Evolutionary conservation across 2,329 filamentous ascomycete genomes (phyloP).

Genomic region (Cercospora beticola): DNA sequence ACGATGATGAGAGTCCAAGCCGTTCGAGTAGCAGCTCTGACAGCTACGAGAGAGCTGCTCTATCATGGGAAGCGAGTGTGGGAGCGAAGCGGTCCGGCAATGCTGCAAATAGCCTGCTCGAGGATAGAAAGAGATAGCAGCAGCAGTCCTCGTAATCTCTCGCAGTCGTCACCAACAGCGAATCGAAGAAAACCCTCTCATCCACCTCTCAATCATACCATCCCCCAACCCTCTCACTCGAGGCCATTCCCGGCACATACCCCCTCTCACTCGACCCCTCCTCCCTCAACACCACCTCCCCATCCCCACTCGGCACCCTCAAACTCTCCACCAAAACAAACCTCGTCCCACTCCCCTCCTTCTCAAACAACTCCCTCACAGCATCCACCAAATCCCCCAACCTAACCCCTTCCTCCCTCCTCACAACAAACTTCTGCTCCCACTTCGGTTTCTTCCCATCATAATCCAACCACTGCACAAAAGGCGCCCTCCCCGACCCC

Average conservation of each 20-base stretch:
- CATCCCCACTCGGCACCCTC: not conserved
- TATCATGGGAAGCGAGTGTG: constrained; percentile 5
- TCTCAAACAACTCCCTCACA: constrained; percentile 32
- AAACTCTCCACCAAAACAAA: constrained; percentile 30
- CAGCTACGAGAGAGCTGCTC: constrained; percentile 6
- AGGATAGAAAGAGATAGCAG: not conserved
- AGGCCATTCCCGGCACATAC: constrained; percentile 16
- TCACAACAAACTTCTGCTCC: constrained; percentile 20
- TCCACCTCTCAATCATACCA: not conserved
- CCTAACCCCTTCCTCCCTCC: constrained; percentile 19
- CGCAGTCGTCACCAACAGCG: no score
- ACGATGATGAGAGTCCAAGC: not conserved
- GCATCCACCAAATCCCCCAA: constrained; percentile 27
- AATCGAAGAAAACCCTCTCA: no score
- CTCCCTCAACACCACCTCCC: constrained; percentile 4
- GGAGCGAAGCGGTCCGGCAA: not conserved
- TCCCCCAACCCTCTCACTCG: constrained; percentile 11
- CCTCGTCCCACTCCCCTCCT: constrained; percentile 14
- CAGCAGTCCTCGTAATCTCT: not conserved
- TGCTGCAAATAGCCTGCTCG: not conserved
- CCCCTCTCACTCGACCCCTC: constrained; percentile 18
- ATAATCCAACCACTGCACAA: constrained; percentile 30
- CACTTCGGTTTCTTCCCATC: constrained; percentile 20
- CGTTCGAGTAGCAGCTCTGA: constrained; percentile 8
- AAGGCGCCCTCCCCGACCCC: constrained; percentile 27